A percentile compares a stretch with the other conserved stretches of the same genome.
Evolutionary conservation across 805 yeast genomes (phyloP).

Genomic region (Barnettozyma salicaria): DNA sequence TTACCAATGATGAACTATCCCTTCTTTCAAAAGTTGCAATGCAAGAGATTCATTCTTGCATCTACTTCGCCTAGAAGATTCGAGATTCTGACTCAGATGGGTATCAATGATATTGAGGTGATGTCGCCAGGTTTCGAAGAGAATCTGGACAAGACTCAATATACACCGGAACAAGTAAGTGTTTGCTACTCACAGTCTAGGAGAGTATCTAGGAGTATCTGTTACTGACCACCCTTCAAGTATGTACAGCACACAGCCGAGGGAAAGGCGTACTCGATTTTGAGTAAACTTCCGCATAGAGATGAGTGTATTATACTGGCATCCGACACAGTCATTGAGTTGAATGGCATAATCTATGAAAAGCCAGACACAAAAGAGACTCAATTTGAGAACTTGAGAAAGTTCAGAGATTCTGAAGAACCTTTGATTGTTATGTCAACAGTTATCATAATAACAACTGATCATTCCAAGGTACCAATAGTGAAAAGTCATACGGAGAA

Average conservation of each 20-base stretch:
- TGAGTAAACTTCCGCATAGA: conserved; percentile 32
- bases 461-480: conserved; percentile 15
- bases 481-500: conserved; percentile 32
- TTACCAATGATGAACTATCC: conserved; percentile 28
- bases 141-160: conserved; percentile 50
- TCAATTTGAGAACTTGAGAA: conserved; percentile 44
- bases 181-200: background rate
- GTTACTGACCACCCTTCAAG: conserved; percentile 18
- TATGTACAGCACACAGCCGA: conserved; percentile 70
- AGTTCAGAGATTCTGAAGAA: conserved; percentile 36
- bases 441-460: conserved; percentile 37
- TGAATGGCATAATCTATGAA: conserved; percentile 59
- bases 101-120: conserved; percentile 39
- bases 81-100: conserved; percentile 62
- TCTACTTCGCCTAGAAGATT: conserved; percentile 79
- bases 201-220: no score
- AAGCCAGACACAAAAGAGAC: conserved; percentile 61
- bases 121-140: conserved; percentile 72
- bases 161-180: conserved; percentile 40
- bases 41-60: conserved; percentile 51
- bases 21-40: conserved; percentile 22
- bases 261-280: conserved; percentile 61
- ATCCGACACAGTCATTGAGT: conserved; percentile 76
- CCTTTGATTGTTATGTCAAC: conserved; percentile 52
- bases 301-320: conserved; percentile 38